phyloP scores from a whole-genome alignment of 768 basidiomycete species.

The Boletus insuetus region DNA sequence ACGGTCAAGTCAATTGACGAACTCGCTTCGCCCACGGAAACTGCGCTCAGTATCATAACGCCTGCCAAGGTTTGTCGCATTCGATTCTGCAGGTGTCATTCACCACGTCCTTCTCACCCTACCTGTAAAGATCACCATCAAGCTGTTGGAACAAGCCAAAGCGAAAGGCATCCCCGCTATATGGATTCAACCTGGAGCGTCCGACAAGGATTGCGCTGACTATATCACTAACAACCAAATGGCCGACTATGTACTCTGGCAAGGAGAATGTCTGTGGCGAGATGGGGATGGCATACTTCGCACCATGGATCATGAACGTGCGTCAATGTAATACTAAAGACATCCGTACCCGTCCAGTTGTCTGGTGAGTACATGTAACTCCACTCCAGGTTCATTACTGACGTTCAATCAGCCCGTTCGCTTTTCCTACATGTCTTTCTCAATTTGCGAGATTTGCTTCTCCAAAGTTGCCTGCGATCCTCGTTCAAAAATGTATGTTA shows the following conservation, averaged over 20 bases:
- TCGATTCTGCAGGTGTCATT: not conserved
- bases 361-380: not conserved
- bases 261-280: conserved; percentile 81
- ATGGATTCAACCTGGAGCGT: conserved; percentile 91
- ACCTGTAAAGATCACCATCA: conserved; percentile 61
- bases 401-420: no score
- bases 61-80: conserved; percentile 54
- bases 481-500: no score
- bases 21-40: conserved; percentile 58
- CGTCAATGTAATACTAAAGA: conserved; percentile 13
- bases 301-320: conserved; percentile 20
- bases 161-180: conserved; percentile 68
- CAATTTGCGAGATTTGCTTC: no score
- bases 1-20: conserved; percentile 55
- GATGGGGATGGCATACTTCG: conserved; percentile 60
- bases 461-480: no score
- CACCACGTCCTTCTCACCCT: not conserved
- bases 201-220: conserved; percentile 57
- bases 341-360: not conserved
- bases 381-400: not conserved
- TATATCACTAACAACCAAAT: conserved; percentile 68
- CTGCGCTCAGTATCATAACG: conserved; percentile 77
- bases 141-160: conserved; percentile 63
- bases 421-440: no score
- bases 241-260: conserved; percentile 67